phyloP scores from a whole-genome alignment of 2,329 filamentous ascomycete genomes.

The Coleophoma cylindrospora region DNA sequence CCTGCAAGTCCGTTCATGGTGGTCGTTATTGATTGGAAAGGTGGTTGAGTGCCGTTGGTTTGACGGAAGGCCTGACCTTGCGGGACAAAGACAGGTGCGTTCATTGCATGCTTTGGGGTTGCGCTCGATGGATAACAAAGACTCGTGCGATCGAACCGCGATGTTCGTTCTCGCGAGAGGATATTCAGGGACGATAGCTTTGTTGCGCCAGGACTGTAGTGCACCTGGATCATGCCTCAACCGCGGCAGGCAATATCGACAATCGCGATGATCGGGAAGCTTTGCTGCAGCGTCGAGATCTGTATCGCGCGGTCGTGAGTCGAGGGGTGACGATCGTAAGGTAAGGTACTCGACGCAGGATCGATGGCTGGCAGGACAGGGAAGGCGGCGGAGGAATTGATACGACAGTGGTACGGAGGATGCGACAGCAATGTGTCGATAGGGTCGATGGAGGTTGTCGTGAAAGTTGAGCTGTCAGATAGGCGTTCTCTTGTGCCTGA shows the following conservation, averaged over 20 bases:
- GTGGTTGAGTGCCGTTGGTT: conserved; percentile 20
- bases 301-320: conserved; percentile 1
- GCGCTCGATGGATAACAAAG: conserved; percentile 4
- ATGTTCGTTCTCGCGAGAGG: conserved; percentile 9
- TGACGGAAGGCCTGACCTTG: conserved; percentile 23
- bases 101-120: conserved; percentile 28
- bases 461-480: neutral
- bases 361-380: no score
- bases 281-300: conserved; percentile 5
- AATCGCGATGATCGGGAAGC: conserved; percentile 9
- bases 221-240: conserved; percentile 20
- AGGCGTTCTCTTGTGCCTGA: neutral
- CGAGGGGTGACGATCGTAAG: neutral
- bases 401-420: no score
- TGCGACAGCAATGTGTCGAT: no score
- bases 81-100: conserved; percentile 24
- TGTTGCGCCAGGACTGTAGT: conserved; percentile 10
- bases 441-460: no score
- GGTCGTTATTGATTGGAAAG: conserved; percentile 24
- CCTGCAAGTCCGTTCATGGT: conserved; percentile 23
- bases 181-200: conserved; percentile 9
- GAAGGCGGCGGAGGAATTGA: no score
- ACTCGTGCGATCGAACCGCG: conserved; percentile 16
- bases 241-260: conserved; percentile 4
- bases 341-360: no score